Percentiles rank a stretch among this genome's conserved stretches.
phyloP scores from a whole-genome alignment of 2,329 filamentous ascomycete species.

The Periconia digitata region DNA sequence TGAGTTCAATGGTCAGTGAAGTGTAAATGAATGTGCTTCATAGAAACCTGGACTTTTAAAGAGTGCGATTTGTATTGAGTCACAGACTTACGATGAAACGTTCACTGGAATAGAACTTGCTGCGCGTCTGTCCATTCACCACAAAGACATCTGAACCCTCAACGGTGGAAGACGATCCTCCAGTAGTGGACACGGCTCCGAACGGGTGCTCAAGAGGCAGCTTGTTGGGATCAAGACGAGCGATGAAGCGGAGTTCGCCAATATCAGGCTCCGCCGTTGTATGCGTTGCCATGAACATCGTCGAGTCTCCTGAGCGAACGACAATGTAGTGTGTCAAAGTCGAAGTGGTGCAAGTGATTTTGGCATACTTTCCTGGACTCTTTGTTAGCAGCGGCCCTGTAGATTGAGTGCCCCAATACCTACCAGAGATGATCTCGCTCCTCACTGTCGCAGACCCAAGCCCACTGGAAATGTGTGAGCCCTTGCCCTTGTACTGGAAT shows the following conservation, averaged over 20 bases:
- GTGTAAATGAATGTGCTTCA: too few relatives aligned
- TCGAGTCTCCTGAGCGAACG: conserved; percentile 61
- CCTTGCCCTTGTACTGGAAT: conserved; percentile 56
- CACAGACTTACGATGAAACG: too few relatives aligned
- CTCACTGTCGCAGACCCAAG: conserved; percentile 61
- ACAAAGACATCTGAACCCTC: conserved; percentile 58
- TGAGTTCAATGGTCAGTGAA: too few relatives aligned
- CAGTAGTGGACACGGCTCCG: conserved; percentile 56
- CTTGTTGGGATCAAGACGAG: conserved; percentile 55
- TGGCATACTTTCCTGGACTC: conserved; percentile 52
- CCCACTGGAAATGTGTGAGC: conserved; percentile 61
- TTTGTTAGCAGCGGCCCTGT: neutral
- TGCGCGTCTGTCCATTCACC: conserved; percentile 64
- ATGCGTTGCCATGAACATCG: conserved; percentile 59
- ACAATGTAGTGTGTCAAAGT: conserved; percentile 68
- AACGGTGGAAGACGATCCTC: conserved; percentile 52
- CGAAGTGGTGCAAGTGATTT: conserved; percentile 61
- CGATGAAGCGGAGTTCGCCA: conserved; percentile 64
- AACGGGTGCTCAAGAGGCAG: conserved; percentile 41
- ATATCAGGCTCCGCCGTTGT: conserved; percentile 51
- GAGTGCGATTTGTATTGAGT: too few relatives aligned
- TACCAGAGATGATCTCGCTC: conserved; percentile 37
- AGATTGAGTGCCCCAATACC: neutral
- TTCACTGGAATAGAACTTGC: conserved; percentile 70
- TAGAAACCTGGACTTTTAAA: too few relatives aligned